Base-by-base conservation (phyloP, 495 filamentous ascomycete genomes). In the Margaritispora aquatica region DNA sequence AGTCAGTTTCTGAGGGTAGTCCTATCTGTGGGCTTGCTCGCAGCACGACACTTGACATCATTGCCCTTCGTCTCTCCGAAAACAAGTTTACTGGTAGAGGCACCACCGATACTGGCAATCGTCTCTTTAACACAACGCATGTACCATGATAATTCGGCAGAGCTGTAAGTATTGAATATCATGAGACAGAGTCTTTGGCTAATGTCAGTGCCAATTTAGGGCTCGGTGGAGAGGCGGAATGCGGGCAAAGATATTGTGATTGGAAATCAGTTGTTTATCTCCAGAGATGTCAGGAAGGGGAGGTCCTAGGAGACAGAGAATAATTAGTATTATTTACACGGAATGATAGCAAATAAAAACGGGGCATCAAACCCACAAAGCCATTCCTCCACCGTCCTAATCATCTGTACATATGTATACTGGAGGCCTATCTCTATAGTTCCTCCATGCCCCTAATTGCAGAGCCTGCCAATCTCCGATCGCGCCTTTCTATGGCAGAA, bases 71-170 rank as follows among this genome's bases (percentile, higher is more conserved):
- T 1, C 20, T 78, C 0, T 87, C 84, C 0, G 66, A 77, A 0
- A 85, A 82, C 54, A 79, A 77, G 63, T 87, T 74, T 58, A 78
- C 62, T 1, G 83, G 84, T 1, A 74, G 54, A 17, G 75, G 80
- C 1, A 65, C 36, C 5, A 86, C 79, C 4, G 83, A 86, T 57
- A 86, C 82, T 2, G 81, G 83, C 0, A 77, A 84, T 58, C 74
- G 82, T 21, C 64, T 86, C n/a, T 85, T 84, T 68, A 84, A 83
- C 67, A 82, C 81, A 3, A 77, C 74, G 10, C 65, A 75, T 52
- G 4, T 65, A 21, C 41, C 54, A 15, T 64, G 54, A 61, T 11
- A 23, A 8, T 26, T 24, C 20, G 4, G 44, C 44, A 47, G 34
- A 5, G 44, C 44, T 47, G 4, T 5, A 47, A n/a, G 44, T 7